phyloP scores from a whole-genome alignment of 306 rosid genomes.

The Glycine soja region DNA sequence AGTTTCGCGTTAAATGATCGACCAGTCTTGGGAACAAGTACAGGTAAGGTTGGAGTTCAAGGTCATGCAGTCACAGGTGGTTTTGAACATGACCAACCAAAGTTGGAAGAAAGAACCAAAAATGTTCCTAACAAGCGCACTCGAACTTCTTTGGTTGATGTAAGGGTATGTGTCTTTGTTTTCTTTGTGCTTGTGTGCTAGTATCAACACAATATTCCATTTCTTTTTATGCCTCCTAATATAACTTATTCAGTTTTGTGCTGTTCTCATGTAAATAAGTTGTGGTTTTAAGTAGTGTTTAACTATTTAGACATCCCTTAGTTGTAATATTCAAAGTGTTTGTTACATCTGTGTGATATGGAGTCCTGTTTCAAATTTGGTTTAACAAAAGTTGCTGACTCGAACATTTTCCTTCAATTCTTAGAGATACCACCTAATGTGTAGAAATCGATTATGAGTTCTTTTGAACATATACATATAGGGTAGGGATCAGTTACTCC shows the following conservation, averaged over 20 bases:
- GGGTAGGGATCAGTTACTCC: background rate
- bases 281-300: conserved; percentile 9
- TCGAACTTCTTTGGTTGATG: conserved; percentile 87
- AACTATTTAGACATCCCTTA: conserved; percentile 2
- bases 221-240: conserved; percentile 28
- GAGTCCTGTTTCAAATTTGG: conserved; percentile 38
- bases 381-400: conserved; percentile 29
- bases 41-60: conserved; percentile 77
- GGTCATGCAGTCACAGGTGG: conserved; percentile 60
- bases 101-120: conserved; percentile 77
- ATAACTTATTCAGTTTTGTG: conserved; percentile 38
- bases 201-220: background rate
- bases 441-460: conserved; percentile 23
- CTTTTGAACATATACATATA: conserved; percentile 17
- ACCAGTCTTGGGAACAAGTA: conserved; percentile 64
- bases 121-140: conserved; percentile 83
- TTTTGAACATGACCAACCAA: conserved; percentile 79
- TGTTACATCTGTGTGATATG: conserved; percentile 22
- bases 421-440: conserved; percentile 9
- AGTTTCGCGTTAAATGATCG: conserved; percentile 65
- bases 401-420: conserved; percentile 6
- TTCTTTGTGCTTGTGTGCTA: conserved; percentile 8
- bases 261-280: conserved; percentile 1
- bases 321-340: conserved; percentile 20
- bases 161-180: conserved; percentile 62